A percentile compares a stretch with the other conserved stretches of the same genome.
These are phyloP conservation scores for Apiotrichum brassicae DNA, from an alignment of 1,284 basidiomycete genomes.

Conservation along the genomic window DNA sequence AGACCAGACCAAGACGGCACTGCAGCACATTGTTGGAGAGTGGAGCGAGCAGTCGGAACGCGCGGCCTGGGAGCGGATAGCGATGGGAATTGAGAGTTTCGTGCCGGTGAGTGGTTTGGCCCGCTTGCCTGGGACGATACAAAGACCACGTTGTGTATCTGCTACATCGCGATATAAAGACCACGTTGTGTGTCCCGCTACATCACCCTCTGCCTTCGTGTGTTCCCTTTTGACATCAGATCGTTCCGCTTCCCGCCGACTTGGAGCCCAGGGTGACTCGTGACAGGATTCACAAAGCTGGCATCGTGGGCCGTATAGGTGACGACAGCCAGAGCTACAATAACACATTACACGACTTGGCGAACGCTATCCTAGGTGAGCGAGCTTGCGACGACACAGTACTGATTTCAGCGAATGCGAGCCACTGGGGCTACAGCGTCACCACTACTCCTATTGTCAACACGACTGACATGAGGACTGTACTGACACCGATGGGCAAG, in stretches of 20 bases:
- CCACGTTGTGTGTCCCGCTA: too few relatives aligned
- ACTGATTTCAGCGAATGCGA: background rate
- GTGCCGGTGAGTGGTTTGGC: conserved; percentile 4
- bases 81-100: background rate
- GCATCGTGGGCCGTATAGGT: conserved; percentile 1
- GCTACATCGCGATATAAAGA: too few relatives aligned
- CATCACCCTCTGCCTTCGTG: too few relatives aligned
- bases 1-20: background rate
- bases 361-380: background rate
- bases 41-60: background rate
- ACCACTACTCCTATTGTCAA: background rate
- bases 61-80: background rate
- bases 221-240: too few relatives aligned
- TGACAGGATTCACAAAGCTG: background rate
- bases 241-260: background rate
- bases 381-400: background rate
- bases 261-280: background rate
- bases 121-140: too few relatives aligned
- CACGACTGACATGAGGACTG: too few relatives aligned
- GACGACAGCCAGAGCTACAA: background rate
- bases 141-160: too few relatives aligned
- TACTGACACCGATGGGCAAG: too few relatives aligned
- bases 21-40: background rate
- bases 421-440: background rate
- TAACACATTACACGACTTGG: background rate